These are phyloP conservation scores for Raffaelea arxii DNA, from an alignment of 2,329 filamentous ascomycete genomes.

Conservation along the genomic window DNA sequence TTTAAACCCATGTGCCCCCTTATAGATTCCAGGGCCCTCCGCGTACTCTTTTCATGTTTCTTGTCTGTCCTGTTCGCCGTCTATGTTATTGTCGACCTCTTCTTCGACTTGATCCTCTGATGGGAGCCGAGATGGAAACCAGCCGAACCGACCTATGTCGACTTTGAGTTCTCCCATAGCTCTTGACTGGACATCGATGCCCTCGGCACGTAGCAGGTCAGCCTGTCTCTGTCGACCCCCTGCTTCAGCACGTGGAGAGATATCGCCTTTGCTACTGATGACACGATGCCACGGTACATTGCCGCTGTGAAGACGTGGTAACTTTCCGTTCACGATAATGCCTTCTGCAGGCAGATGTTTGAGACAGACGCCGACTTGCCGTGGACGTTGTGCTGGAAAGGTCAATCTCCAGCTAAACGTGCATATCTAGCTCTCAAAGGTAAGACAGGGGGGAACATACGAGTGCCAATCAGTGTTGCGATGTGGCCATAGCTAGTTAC, in stretches of 20 bases:
- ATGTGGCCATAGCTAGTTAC: constrained; percentile 87
- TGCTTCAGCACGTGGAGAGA: constrained; percentile 54
- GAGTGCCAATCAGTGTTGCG: constrained; percentile 60
- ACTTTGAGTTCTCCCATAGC: constrained; percentile 43
- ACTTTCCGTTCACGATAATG: constrained; percentile 32
- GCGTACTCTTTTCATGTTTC: no score
- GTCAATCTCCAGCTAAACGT: no score
- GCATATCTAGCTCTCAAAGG: background rate
- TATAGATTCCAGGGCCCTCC: no score
- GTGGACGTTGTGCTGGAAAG: constrained; percentile 55
- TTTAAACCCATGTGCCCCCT: no score
- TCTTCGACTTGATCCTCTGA: constrained; percentile 25
- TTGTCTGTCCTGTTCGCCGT: no score
- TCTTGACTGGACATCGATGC: constrained; percentile 37
- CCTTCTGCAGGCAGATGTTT: constrained; percentile 56
- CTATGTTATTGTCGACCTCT: constrained; percentile 3
- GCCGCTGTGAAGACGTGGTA: constrained; percentile 52
- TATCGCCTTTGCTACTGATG: constrained; percentile 76
- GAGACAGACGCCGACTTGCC: constrained; percentile 83
- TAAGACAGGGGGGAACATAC: constrained; percentile 33
- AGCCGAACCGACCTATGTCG: constrained; percentile 41
- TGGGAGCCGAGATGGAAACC: constrained; percentile 43
- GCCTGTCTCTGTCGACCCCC: constrained; percentile 33
- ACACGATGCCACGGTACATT: constrained; percentile 95
- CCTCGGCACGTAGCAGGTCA: constrained; percentile 38